phyloP scores from a whole-genome alignment of 2,329 filamentous ascomycete species.

The Sporothrix sp. region DNA sequence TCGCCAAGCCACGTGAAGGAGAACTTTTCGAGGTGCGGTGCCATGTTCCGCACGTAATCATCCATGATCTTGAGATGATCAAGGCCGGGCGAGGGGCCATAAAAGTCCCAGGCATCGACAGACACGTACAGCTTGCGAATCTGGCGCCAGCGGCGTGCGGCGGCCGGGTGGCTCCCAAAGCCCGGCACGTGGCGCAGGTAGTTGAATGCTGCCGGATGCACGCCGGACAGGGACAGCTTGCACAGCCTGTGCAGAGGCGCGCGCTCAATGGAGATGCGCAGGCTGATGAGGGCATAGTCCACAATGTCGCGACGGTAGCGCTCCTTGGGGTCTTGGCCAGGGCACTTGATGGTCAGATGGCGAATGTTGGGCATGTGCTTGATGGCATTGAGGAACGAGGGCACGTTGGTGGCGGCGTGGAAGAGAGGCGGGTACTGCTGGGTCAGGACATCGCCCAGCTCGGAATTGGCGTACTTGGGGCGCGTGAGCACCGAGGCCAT shows the following conservation, averaged over 20 bases:
- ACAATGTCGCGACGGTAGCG: slow-evolving; percentile 68
- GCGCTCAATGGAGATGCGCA: slow-evolving; percentile 74
- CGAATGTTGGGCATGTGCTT: slow-evolving; percentile 57
- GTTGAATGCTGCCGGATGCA: slow-evolving; percentile 66
- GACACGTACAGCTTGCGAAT: slow-evolving; percentile 64
- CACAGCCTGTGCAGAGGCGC: slow-evolving; percentile 55
- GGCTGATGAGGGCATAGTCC: slow-evolving; percentile 80
- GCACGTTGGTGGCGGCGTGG: slow-evolving; percentile 79
- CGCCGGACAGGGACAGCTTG: slow-evolving; percentile 60
- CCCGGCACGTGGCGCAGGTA: slow-evolving; percentile 68
- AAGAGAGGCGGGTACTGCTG: slow-evolving; percentile 84
- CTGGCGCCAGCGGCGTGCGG: slow-evolving; percentile 64
- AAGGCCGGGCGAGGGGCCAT: slow-evolving; percentile 46
- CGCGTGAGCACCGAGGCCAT: slow-evolving; percentile 50
- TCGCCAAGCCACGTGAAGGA: slow-evolving; percentile 66
- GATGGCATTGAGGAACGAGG: slow-evolving; percentile 71
- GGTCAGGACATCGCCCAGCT: slow-evolving; percentile 71
- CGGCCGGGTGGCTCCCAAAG: slow-evolving; percentile 64
- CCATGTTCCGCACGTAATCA: slow-evolving; percentile 66
- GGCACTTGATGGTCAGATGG: slow-evolving; percentile 68
- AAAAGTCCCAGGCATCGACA: slow-evolving; percentile 61
- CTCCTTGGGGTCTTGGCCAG: slow-evolving; percentile 58
- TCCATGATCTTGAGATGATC: slow-evolving; percentile 73
- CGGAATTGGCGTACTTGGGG: slow-evolving; percentile 70
- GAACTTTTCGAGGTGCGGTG: slow-evolving; percentile 56